Conservation (phyloP, 768 basidiomycete genomes). For the Termitomyces sp. region DNA sequence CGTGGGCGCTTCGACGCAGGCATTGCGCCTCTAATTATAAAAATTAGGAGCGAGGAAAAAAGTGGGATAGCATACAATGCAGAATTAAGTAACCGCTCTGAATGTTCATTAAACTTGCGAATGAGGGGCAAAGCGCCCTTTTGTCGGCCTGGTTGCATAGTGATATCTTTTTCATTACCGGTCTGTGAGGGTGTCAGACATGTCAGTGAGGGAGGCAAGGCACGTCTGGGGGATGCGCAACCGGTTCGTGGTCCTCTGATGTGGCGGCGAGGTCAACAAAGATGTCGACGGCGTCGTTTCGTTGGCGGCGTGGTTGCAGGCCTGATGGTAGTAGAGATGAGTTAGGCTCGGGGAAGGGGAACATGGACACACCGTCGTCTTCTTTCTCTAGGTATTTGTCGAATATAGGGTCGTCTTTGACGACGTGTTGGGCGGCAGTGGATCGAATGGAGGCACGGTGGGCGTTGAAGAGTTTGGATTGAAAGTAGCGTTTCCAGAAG, state of each 20-base stretch:
- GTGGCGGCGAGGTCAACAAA: slow-evolving; percentile 88
- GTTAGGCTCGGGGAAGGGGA: neutral
- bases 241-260: slow-evolving; percentile 86
- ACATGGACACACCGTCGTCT: slow-evolving; percentile 69
- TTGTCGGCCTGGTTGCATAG: slow-evolving; percentile 94
- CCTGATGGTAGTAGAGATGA: slow-evolving; percentile 32
- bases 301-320: slow-evolving; percentile 68
- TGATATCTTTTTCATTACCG: slow-evolving; percentile 84
- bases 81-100: slow-evolving; percentile 79
- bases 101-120: slow-evolving; percentile 96
- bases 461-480: slow-evolving; percentile 91
- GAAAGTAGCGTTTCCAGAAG: slow-evolving; percentile 97
- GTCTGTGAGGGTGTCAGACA: slow-evolving; percentile 40
- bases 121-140: slow-evolving; percentile 87
- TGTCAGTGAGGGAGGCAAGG: neutral
- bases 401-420: slow-evolving; percentile 89
- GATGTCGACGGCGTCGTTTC: slow-evolving; percentile 62
- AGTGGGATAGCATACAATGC: slow-evolving; percentile 45
- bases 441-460: slow-evolving; percentile 92
- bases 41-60: neutral
- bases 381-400: slow-evolving; percentile 95
- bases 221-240: slow-evolving; percentile 22
- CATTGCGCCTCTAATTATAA: slow-evolving; percentile 40
- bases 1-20: slow-evolving; percentile 59
- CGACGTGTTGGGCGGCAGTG: slow-evolving; percentile 75